Evolutionary conservation across 148 eudicot genomes (phyloP).

Genomic region (Spergularia marina): DNA sequence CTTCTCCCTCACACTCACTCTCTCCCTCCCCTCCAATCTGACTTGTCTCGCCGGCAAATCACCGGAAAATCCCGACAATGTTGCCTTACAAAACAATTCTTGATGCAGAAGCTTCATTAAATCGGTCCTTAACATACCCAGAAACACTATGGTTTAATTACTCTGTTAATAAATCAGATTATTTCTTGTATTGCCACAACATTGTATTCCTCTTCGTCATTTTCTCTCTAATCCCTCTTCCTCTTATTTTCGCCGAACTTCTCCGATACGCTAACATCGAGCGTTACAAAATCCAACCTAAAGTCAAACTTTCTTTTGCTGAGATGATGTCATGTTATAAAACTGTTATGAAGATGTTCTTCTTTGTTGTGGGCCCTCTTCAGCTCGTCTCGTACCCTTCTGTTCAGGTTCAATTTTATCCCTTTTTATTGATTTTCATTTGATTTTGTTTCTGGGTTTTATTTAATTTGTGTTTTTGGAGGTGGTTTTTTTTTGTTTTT

Average conservation of each 20-base stretch:
- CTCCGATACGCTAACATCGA: conserved; percentile 28
- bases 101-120: conserved; percentile 57
- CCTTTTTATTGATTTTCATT: background rate
- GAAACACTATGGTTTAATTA: conserved; percentile 78
- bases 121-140: conserved; percentile 48
- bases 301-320: conserved; percentile 45
- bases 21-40: background rate
- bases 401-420: conserved; percentile 38
- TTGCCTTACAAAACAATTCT: conserved; percentile 54
- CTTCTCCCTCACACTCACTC: background rate
- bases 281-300: conserved; percentile 74
- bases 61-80: conserved; percentile 35
- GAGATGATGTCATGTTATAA: conserved; percentile 57
- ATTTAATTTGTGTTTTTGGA: conserved; percentile 8
- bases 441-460: conserved; percentile 23
- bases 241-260: conserved; percentile 44
- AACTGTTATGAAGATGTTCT: conserved; percentile 70
- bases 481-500: conserved; percentile 16
- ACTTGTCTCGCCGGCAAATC: background rate
- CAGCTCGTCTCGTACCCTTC: conserved; percentile 78
- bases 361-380: conserved; percentile 74
- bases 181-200: conserved; percentile 79
- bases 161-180: conserved; percentile 76
- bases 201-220: conserved; percentile 66
- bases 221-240: conserved; percentile 63